Conservation (phyloP, 805 yeast genomes). For the Teunomyces atbi region DNA sequence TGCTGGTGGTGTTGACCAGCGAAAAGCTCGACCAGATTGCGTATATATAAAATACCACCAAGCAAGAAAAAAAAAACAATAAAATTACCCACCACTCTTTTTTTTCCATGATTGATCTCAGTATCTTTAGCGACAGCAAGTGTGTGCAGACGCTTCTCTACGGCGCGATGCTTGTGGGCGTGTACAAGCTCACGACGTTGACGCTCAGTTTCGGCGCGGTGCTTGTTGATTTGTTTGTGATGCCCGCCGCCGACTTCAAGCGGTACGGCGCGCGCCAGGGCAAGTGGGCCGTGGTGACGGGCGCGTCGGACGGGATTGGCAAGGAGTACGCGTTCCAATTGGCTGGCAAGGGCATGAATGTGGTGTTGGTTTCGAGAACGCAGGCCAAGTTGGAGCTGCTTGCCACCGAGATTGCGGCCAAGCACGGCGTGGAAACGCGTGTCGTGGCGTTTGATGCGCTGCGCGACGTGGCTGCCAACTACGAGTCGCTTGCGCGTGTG, state of each 20-base stretch:
- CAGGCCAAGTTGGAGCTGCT: conserved; percentile 67
- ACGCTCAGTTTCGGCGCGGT: conserved; percentile 51
- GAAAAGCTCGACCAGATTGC: conserved; percentile 53
- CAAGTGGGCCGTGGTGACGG: conserved; percentile 94
- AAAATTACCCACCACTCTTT: background rate
- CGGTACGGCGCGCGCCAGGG: conserved; percentile 75
- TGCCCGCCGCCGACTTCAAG: conserved; percentile 57
- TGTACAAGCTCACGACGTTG: conserved; percentile 52
- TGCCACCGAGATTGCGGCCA: conserved; percentile 58
- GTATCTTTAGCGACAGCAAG: conserved; percentile 13
- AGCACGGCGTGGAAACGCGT: conserved; percentile 60
- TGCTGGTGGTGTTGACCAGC: conserved; percentile 36
- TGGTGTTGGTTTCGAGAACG: conserved; percentile 84
- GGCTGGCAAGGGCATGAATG: conserved; percentile 80
- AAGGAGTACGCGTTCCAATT: conserved; percentile 85
- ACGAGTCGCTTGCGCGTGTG: conserved; percentile 47
- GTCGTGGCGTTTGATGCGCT: conserved; percentile 78
- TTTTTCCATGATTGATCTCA: background rate
- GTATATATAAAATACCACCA: conserved; percentile 24
- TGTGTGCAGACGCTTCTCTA: conserved; percentile 17
- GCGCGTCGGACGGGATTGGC: conserved; percentile 97
- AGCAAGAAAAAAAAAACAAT: background rate
- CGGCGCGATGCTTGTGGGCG: conserved; percentile 57
- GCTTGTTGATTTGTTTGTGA: conserved; percentile 58
- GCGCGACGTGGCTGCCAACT: conserved; percentile 56